Evolutionary conservation across 2,329 filamentous ascomycete species (phyloP).

Genomic region (Scolecobasidium constrictum): DNA sequence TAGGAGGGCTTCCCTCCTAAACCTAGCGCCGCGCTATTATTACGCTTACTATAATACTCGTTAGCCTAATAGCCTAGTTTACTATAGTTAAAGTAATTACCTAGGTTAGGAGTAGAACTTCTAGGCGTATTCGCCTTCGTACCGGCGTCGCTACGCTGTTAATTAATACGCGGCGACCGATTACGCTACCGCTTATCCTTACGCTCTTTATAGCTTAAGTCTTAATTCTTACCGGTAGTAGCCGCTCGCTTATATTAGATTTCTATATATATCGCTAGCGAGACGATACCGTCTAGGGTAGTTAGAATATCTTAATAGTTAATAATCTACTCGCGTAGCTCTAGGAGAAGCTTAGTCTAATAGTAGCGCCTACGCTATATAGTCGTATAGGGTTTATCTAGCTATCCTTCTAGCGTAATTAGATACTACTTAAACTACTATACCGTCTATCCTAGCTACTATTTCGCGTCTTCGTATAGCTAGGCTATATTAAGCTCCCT

Average conservation of each 20-base stretch:
- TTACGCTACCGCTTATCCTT: too few species aligned
- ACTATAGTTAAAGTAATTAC: not conserved
- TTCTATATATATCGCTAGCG: slow-evolving; percentile 1
- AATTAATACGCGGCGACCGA: too few species aligned
- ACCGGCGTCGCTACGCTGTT: not conserved
- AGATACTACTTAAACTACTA: slow-evolving; percentile 5
- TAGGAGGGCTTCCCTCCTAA: too few species aligned
- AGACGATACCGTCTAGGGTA: not conserved
- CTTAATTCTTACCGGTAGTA: not conserved
- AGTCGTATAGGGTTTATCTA: not conserved
- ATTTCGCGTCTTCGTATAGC: not conserved
- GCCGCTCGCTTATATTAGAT: not conserved
- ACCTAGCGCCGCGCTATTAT: not conserved
- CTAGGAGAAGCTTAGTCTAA: not conserved
- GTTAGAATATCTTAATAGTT: slow-evolving; percentile 1
- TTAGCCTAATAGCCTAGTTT: not conserved
- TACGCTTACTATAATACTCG: not conserved
- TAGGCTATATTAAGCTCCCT: not conserved
- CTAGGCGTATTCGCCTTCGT: not conserved
- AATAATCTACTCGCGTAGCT: not conserved
- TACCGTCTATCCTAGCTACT: not conserved
- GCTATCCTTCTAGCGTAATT: not conserved
- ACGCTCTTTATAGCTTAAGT: not conserved
- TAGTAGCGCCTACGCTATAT: not conserved
- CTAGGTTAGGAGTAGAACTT: not conserved